These are phyloP conservation scores for Botryotinia globosa DNA, from an alignment of 2,329 filamentous ascomycete species.

Conservation along the genomic window DNA sequence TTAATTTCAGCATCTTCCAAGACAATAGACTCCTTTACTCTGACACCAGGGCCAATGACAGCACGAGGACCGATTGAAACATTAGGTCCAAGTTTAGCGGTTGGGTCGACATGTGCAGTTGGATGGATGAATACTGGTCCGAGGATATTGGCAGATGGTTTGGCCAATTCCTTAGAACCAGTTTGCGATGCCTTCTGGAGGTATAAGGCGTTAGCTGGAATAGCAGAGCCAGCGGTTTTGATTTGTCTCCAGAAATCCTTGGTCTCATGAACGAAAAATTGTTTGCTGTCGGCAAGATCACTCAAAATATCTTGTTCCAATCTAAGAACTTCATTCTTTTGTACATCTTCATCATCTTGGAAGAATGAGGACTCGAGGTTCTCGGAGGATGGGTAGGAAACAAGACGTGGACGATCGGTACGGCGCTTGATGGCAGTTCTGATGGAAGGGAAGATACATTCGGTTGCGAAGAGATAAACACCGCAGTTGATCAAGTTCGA, in stretches of 20 bases:
- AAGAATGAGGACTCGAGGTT: conserved; percentile 73
- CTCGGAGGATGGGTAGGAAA: conserved; percentile 95
- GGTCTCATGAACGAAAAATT: conserved; percentile 97
- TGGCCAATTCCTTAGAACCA: conserved; percentile 75
- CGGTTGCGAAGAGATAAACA: conserved; percentile 94
- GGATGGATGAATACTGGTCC: conserved; percentile 95
- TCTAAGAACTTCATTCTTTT: conserved; percentile 82
- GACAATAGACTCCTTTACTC: conserved; percentile 94
- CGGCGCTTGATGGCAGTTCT: conserved; percentile 92
- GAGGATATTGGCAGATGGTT: conserved; percentile 82
- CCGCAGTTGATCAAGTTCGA: conserved; percentile 99
- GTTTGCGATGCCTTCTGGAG: conserved; percentile 89
- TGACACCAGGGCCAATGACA: conserved; percentile 77
- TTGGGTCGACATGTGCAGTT: conserved; percentile 83
- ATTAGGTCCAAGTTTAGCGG: conserved; percentile 94
- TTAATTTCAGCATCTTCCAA: conserved; percentile 94
- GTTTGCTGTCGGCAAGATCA: conserved; percentile 93
- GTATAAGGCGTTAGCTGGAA: conserved; percentile 95
- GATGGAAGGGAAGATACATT: conserved; percentile 95
- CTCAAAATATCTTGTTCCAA: conserved; percentile 96
- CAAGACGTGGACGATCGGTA: conserved; percentile 81
- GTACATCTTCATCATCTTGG: conserved; percentile 68
- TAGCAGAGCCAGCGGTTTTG: conserved; percentile 96
- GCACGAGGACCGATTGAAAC: conserved; percentile 93
- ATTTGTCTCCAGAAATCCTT: conserved; percentile 99